Conservation (phyloP, 306 rosid species). For the Carpinus viminea region DNA sequence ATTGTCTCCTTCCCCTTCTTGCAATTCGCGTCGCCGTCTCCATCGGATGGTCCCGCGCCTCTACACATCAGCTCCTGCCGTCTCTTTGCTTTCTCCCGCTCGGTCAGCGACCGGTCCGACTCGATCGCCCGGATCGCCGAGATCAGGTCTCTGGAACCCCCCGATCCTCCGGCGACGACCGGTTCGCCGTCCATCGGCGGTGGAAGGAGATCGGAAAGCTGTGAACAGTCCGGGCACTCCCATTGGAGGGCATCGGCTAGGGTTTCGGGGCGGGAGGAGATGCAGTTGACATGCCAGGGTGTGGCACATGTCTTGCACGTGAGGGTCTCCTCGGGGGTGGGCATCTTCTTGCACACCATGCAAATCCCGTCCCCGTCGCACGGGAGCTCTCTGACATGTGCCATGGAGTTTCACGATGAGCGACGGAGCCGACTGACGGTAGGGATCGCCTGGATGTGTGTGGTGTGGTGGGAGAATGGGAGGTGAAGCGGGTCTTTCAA, state of each 20-base stretch:
- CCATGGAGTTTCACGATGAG: not conserved
- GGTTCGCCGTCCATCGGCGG: too few species aligned
- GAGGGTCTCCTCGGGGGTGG: slow-evolving; percentile 35
- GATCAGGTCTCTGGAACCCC: slow-evolving; percentile 25
- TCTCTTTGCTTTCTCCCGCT: slow-evolving; percentile 56
- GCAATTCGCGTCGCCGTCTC: not conserved
- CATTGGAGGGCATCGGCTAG: slow-evolving; percentile 38
- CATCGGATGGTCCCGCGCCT: slow-evolving; percentile 5
- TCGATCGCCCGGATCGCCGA: slow-evolving; percentile 52
- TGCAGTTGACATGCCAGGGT: slow-evolving; percentile 53
- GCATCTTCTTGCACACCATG: slow-evolving; percentile 52
- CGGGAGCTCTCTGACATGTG: slow-evolving; percentile 39
- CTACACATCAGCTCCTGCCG: slow-evolving; percentile 58
- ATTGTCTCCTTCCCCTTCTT: slow-evolving; percentile 2
- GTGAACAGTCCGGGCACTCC: slow-evolving; percentile 60
- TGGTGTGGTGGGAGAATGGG: not conserved
- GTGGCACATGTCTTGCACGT: slow-evolving; percentile 48
- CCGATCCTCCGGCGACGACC: not conserved
- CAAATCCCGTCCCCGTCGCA: slow-evolving; percentile 53
- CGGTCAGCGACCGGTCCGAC: slow-evolving; percentile 46
- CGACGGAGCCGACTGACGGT: not conserved
- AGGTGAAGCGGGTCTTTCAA: not conserved
- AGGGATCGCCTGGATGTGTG: not conserved
- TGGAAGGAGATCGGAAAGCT: not conserved
- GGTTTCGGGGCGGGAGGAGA: slow-evolving; percentile 33